phyloP scores from a whole-genome alignment of 2,329 filamentous ascomycete species.

The Magnaporthiopsis poae region DNA sequence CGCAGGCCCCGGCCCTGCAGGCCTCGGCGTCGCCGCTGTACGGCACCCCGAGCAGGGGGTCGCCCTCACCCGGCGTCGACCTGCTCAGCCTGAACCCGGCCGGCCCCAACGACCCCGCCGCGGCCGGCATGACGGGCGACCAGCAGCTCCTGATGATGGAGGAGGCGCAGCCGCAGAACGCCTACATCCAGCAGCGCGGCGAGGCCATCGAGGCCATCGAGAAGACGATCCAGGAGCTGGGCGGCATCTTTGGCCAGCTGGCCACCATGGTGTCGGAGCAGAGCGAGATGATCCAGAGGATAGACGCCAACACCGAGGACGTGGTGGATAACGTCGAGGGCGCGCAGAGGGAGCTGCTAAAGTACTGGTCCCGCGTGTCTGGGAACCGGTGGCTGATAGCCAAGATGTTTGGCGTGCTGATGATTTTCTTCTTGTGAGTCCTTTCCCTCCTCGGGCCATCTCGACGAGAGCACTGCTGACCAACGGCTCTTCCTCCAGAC shows the following conservation, averaged over 20 bases:
- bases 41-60: slow-evolving; percentile 60
- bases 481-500: slow-evolving; percentile 22
- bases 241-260: slow-evolving; percentile 48
- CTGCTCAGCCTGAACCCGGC: slow-evolving; percentile 70
- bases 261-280: slow-evolving; percentile 96
- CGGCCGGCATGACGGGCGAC: slow-evolving; percentile 55
- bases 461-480: slow-evolving; percentile 8
- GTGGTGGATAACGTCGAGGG: slow-evolving; percentile 98
- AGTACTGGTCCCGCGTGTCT: slow-evolving; percentile 90
- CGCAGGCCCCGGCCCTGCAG: slow-evolving; percentile 57
- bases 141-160: slow-evolving; percentile 90
- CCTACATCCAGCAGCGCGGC: slow-evolving; percentile 85
- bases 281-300: slow-evolving; percentile 70
- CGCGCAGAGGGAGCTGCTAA: slow-evolving; percentile 85
- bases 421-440: slow-evolving; percentile 75
- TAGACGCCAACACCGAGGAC: slow-evolving; percentile 59
- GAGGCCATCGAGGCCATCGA: slow-evolving; percentile 97
- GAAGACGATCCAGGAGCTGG: slow-evolving; percentile 84
- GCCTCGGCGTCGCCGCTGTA: slow-evolving; percentile 68
- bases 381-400: slow-evolving; percentile 93
- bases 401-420: slow-evolving; percentile 78
- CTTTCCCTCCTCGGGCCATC: no score
- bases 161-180: slow-evolving; percentile 73
- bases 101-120: background rate
- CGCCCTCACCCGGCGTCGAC: slow-evolving; percentile 59